Conservation (phyloP, 2,329 filamentous ascomycete genomes). For the Fusarium sp. region DNA sequence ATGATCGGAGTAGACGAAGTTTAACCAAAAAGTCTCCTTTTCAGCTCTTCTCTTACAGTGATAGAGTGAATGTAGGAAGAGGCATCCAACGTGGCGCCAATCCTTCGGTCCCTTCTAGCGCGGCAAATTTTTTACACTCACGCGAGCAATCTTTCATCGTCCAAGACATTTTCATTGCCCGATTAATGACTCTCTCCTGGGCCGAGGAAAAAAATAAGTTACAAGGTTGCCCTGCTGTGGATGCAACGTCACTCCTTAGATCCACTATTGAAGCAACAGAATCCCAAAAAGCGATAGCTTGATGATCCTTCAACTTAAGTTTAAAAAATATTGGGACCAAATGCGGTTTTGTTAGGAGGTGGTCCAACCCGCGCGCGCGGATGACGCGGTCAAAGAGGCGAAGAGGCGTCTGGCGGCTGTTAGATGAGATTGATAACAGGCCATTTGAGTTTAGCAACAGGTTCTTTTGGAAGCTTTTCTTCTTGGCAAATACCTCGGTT, state of each 20-base stretch:
- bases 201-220: neutral
- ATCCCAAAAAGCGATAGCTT: neutral
- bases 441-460: neutral
- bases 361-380: neutral
- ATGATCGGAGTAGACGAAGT: neutral
- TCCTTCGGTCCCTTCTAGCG: neutral
- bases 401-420: slow-evolving; percentile 5
- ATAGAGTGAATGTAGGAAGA: neutral
- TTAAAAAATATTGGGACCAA: neutral
- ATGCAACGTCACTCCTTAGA: neutral
- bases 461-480: neutral
- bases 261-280: neutral
- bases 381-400: slow-evolving; percentile 15
- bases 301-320: neutral
- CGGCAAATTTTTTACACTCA: neutral
- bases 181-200: neutral
- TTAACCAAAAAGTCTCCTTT: neutral
- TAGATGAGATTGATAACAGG: slow-evolving; percentile 31
- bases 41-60: neutral
- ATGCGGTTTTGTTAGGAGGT: neutral
- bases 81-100: neutral
- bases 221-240: neutral
- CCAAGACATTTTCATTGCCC: neutral
- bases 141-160: neutral
- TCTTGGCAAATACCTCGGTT: neutral